These are phyloP conservation scores for Globisporangium parvum DNA, from an alignment of 352 stramenopile species.

Conservation along the genomic window DNA sequence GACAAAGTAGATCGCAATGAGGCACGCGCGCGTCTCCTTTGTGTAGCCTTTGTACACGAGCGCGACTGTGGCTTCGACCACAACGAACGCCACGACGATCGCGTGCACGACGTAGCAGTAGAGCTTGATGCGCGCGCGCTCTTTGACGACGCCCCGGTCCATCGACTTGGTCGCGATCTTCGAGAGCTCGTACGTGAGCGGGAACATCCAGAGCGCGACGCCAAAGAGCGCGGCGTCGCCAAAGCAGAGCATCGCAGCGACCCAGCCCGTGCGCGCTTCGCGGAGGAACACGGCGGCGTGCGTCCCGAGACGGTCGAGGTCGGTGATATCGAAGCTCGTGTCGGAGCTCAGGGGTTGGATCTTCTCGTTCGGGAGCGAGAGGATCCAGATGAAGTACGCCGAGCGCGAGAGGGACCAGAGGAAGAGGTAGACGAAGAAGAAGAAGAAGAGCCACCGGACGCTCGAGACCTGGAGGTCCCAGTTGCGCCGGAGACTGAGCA, in stretches of 20 bases:
- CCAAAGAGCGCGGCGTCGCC: conserved; percentile 49
- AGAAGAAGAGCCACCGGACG: conserved; percentile 30
- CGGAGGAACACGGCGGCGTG: conserved; percentile 29
- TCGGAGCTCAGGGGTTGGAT: conserved; percentile 23
- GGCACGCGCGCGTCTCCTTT: conserved; percentile 21
- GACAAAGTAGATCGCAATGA: conserved; percentile 36
- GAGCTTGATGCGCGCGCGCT: conserved; percentile 31
- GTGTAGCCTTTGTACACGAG: conserved; percentile 26
- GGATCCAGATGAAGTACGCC: conserved; percentile 16
- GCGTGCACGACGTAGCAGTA: conserved; percentile 28
- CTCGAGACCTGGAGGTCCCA: conserved; percentile 34
- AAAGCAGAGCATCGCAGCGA: conserved; percentile 29
- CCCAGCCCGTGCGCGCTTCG: conserved; percentile 15
- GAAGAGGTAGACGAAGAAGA: conserved; percentile 32
- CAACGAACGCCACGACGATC: conserved; percentile 23
- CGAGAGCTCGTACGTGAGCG: conserved; percentile 51
- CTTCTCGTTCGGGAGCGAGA: conserved; percentile 24
- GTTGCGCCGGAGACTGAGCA: conserved; percentile 22
- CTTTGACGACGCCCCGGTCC: conserved; percentile 41
- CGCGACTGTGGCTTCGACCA: conserved; percentile 17
- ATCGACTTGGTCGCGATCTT: conserved; percentile 55
- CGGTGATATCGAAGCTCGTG: conserved; percentile 23
- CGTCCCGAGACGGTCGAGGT: conserved; percentile 47
- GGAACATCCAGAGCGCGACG: conserved; percentile 46
- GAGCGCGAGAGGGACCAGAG: conserved; percentile 16